Evolutionary conservation across 768 basidiomycete species (phyloP).

Genomic region (Neoboletus brunneissimus): DNA sequence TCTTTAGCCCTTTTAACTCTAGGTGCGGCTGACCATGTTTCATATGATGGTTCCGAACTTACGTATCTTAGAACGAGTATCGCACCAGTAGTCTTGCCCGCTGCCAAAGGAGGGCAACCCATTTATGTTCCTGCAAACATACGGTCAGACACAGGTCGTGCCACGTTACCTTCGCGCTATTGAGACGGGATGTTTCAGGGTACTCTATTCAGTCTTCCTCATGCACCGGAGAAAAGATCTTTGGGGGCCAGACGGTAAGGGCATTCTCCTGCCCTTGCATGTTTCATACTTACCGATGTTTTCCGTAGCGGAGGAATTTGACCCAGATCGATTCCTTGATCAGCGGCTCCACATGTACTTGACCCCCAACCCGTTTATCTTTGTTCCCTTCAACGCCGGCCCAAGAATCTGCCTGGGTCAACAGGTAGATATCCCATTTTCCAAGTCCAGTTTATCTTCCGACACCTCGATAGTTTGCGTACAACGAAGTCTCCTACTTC

Average conservation of each 20-base stretch:
- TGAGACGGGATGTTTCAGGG: conserved; percentile 23
- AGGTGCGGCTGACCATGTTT: conserved; percentile 6
- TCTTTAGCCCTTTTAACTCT: conserved; percentile 26
- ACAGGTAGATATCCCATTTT: conserved; percentile 23
- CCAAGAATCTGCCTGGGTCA: conserved; percentile 39
- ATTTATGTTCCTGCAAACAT: conserved; percentile 35
- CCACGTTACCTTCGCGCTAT: neutral
- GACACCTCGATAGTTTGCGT: conserved; percentile 49
- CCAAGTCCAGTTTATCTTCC: neutral
- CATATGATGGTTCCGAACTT: neutral
- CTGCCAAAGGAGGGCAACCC: conserved; percentile 23
- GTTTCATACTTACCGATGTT: neutral
- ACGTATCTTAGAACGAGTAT: conserved; percentile 20
- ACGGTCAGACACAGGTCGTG: conserved; percentile 14
- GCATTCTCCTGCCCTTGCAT: neutral
- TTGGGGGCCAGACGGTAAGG: conserved; percentile 65
- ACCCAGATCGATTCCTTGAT: conserved; percentile 68
- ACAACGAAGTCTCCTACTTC: conserved; percentile 62
- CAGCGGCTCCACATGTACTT: conserved; percentile 53
- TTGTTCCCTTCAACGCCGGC: conserved; percentile 42
- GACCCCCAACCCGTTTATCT: conserved; percentile 52
- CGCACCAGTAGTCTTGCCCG: conserved; percentile 23
- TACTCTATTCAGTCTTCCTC: conserved; percentile 45
- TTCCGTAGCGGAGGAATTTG: conserved; percentile 50
- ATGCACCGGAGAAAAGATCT: conserved; percentile 64